These are phyloP conservation scores for Starmera pachycereana DNA, from an alignment of 805 yeast species.

Conservation along the genomic window DNA sequence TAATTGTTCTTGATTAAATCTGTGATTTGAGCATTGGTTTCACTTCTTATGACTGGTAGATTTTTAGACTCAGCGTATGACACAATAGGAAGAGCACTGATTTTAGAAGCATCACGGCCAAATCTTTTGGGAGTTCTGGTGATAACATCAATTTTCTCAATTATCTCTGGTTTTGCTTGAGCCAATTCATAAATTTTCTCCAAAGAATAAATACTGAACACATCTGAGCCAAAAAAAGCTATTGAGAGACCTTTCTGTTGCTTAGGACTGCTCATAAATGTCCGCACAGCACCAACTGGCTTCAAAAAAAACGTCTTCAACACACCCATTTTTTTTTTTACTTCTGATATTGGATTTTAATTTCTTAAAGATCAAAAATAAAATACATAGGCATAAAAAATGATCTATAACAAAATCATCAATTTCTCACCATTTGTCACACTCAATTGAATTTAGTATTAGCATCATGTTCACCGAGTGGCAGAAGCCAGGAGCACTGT, in stretches of 20 bases:
- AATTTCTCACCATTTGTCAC: neutral
- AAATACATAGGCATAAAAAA: neutral
- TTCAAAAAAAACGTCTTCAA: no score
- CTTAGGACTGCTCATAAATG: neutral
- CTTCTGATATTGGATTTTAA: neutral
- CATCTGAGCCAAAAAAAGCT: conserved; percentile 75
- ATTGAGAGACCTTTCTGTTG: conserved; percentile 18
- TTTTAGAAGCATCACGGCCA: conserved; percentile 43
- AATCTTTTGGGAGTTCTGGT: conserved; percentile 53
- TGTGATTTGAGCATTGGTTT: conserved; percentile 30
- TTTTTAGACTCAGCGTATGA: conserved; percentile 23
- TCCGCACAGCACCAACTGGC: neutral
- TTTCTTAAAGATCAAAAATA: neutral
- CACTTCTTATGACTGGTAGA: conserved; percentile 40
- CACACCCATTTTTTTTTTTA: neutral
- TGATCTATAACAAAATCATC: neutral
- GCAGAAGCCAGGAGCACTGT: conserved; percentile 2
- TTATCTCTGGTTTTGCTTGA: conserved; percentile 7
- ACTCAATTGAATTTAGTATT: neutral
- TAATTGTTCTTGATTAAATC: conserved; percentile 22
- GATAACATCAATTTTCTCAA: conserved; percentile 43
- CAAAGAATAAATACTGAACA: conserved; percentile 51
- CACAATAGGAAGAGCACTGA: conserved; percentile 46
- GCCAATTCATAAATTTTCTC: conserved; percentile 22
- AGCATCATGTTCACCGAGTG: conserved; percentile 2